Evolutionary conservation across 2,329 filamentous ascomycete species (phyloP), one percentile per base, ranked within the genome.

Genomic region (Exophiala spinifera): DNA sequence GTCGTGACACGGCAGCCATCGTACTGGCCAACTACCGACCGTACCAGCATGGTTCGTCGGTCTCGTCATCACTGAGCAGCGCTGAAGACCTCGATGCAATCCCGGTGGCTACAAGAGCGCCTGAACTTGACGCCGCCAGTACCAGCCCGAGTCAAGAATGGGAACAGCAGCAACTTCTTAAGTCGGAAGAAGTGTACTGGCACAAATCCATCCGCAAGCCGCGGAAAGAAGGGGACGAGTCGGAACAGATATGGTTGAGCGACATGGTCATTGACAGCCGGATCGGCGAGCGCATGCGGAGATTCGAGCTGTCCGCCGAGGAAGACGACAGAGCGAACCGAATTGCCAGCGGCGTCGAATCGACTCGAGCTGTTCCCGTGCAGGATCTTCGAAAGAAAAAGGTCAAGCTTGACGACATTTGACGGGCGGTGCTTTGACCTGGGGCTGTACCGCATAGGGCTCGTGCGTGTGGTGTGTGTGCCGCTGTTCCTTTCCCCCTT

Each of bases 1-100:
- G 94, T 48, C 86, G 89, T 39, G 85, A 96, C 61, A 90, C 95
- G 15, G 92, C 92, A 0, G 87, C 90, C 33, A 85, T 88, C 33
- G 92, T 95, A 55, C 82, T 96, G 34, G 75, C 74, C 25, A 65
- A 65, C 33, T 65, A 65, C 50, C 66, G 74, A 39, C 71, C 73
- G 4, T 78, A 75, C 61, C 53, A 63, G n/a, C 65, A 72, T 39
- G 33, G 63, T 36, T 63, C 66, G 19, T 63, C 42, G 13, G 59
- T 66, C 25, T 52, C 56, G 19, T 54, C 61, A 3, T 42, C 61
- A 37, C 15, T n/a, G 17, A 19, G 6, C 17, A 19, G 4, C 7
- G 37, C 56, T 17, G 57, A 60, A 11, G 49, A 59, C 43, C 51
- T 60, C 49, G 55, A 61, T 19, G 50, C 53, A n/a, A 54, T 58